Conservation (phyloP, 2,329 filamentous ascomycete species). For the Fusarium drepaniforme region DNA sequence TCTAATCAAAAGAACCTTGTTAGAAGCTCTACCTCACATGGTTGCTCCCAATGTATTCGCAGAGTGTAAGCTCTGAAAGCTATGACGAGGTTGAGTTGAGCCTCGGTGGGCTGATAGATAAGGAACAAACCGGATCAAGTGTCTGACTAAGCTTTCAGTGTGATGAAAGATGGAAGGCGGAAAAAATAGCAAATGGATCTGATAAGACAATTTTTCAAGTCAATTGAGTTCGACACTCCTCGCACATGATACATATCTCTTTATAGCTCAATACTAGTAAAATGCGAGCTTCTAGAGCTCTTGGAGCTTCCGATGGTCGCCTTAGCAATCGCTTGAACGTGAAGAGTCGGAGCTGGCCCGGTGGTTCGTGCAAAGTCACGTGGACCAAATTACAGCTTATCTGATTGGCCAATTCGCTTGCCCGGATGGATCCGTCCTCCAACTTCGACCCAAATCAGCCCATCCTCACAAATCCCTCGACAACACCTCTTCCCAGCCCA, state of each 20-base stretch:
- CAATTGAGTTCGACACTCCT: neutral
- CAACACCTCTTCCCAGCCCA: slow-evolving; percentile 46
- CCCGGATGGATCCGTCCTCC: slow-evolving; percentile 47
- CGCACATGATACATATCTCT: neutral
- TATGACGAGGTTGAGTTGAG: neutral
- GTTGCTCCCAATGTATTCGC: neutral
- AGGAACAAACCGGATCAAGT: neutral
- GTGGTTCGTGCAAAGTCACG: slow-evolving; percentile 45
- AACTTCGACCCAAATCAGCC: slow-evolving; percentile 58
- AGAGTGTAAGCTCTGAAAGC: neutral
- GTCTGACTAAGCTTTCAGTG: neutral
- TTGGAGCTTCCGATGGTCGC: slow-evolving; percentile 29
- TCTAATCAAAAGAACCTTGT: rapidly evolving
- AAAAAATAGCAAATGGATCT: neutral
- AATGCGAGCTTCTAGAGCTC: slow-evolving; percentile 15
- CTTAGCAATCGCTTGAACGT: slow-evolving; percentile 28
- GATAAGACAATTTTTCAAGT: neutral
- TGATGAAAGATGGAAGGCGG: neutral
- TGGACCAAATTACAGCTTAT: slow-evolving; percentile 38
- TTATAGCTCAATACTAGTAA: neutral
- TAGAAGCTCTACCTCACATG: neutral
- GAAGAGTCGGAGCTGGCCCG: slow-evolving; percentile 19
- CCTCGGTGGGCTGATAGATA: neutral
- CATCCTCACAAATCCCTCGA: slow-evolving; percentile 63
- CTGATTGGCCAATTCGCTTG: slow-evolving; percentile 53